A percentile compares a stretch with the other conserved stretches of the same genome.
Evolutionary conservation across 2,329 filamentous ascomycete genomes (phyloP).

Genomic region (Pseudogymnoascus pannorum): DNA sequence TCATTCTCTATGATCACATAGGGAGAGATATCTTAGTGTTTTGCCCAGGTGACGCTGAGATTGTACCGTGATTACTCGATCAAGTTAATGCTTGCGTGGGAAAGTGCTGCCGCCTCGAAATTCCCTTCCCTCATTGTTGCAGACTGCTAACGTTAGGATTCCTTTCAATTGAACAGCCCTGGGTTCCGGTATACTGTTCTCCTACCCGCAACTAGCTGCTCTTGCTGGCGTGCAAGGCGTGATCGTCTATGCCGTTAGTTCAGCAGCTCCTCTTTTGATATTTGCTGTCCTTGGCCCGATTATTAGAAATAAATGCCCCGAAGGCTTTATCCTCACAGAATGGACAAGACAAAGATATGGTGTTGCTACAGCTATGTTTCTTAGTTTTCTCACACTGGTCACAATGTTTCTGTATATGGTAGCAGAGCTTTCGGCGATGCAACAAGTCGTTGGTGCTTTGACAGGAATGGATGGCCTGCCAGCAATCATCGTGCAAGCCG

Average conservation of each 20-base stretch:
- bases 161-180: slow-evolving; percentile 48
- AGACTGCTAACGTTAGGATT: slow-evolving; percentile 36
- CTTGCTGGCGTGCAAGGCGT: slow-evolving; percentile 74
- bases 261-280: slow-evolving; percentile 62
- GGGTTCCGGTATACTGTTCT: slow-evolving; percentile 76
- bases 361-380: slow-evolving; percentile 57
- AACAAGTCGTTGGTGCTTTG: slow-evolving; percentile 67
- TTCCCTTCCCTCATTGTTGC: slow-evolving; percentile 25
- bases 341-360: slow-evolving; percentile 79
- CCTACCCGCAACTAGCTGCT: slow-evolving; percentile 73
- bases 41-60: slow-evolving; percentile 68
- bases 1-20: slow-evolving; percentile 24
- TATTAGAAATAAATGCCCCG: slow-evolving; percentile 71
- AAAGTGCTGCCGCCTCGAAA: slow-evolving; percentile 83
- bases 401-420: slow-evolving; percentile 86
- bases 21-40: slow-evolving; percentile 19
- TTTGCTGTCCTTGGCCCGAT: slow-evolving; percentile 71
- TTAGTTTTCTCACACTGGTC: slow-evolving; percentile 70
- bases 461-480: slow-evolving; percentile 70
- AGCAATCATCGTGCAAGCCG: slow-evolving; percentile 68
- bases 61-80: slow-evolving; percentile 93
- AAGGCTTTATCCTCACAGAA: slow-evolving; percentile 78
- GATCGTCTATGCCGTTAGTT: slow-evolving; percentile 67
- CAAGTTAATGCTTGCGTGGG: slow-evolving; percentile 99
- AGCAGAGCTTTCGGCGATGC: slow-evolving; percentile 71